Base-by-base conservation (phyloP, 139 green algal species). In the Bryopsis sp. region DNA sequence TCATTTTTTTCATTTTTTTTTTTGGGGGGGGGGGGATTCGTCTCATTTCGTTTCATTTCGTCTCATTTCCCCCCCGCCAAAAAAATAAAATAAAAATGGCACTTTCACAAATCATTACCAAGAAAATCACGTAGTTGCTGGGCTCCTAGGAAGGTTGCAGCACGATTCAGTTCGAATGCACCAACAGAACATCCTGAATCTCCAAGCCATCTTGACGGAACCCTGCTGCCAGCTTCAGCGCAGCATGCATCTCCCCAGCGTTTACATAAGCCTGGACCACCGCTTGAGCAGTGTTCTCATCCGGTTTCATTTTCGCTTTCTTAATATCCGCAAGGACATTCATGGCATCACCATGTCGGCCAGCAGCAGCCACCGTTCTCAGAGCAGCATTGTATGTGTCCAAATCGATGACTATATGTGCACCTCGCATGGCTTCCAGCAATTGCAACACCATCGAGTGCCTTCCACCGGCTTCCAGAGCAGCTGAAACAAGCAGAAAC, bases 321-420 rank as follows among this genome's bases (percentile, higher is more conserved):
- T 35, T 33, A 22, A 65, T 39, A 5, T 39, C 28, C 6, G 58
- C 22, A 3, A 65, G 31, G 58, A 65, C 31, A 39, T 65, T 22
- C 31, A 65, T 26, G 6, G 8, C 15, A 11, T 69, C 62, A 19
- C 32, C 15, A 35, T 36, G 54, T 8, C 62, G 15, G 28, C 37
- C 37, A 3, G 19, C 43, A 2, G 15, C 26, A 54, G 62, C 62
- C 62, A 69, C 4, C 5, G 62, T 37, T 11, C 24, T 57, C 22
- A 69, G 26, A 37, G 62, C 62, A 35, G 28, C 7, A 32, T 50
- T 69, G 37, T 69, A 69, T n/a, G 62, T 69, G 38, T 31, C 35
- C 33, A 69, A 35, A 54, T 69, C 62, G 37, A 69, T 69, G 38
- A 54, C 35, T 4, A 69, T 58, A 8, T 35, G 19, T 38, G 24